Evolutionary conservation across 768 basidiomycete genomes (phyloP), one percentile per base, ranked within the genome.

Genomic region (Bullera alba): DNA sequence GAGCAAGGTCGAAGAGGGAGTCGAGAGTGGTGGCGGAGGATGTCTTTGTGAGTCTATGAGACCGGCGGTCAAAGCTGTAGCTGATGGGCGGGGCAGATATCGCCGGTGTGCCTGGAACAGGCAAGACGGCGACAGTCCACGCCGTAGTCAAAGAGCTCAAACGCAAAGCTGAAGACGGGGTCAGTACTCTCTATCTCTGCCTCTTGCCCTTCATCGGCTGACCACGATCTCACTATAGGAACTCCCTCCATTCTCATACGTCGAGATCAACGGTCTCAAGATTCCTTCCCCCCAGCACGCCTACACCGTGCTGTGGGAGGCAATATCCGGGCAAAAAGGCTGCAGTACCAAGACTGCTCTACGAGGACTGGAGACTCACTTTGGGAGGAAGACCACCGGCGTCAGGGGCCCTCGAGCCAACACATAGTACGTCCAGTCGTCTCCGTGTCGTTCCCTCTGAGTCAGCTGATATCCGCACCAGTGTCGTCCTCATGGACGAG

Each of bases 401-500:
- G 62, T 64, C 1, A 66, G 73, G 27, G 74, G 90, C 2, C 91
- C 91, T 1, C 82, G 83, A 29, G 81, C 82, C 16, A 87, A 90
- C 71, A 90, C 92, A 7, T 95, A 87, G 92, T 91, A 55, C 48
- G 81, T 76, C 12, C 15, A 14, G 14, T 29, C 5, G 15, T 19
- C 3, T 12, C 3, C 29, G 35, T 48, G 16, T 30, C 5, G 16
- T 15, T 19, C 39, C 8, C n/a, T n/a, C n/a, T n/a, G n/a, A n/a
- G n/a, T n/a, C n/a, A 22, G 37, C 43, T 48, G 48, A 54, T n/a
- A n/a, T n/a, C 46, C n/a, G 5, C 14, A n/a, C 5, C 57, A 96
- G 91, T 50, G 86, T 97, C 4, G 91, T 97, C 4, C 77, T 99
- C 15, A 97, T 99, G 88, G 93, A 99, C 70, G 95, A 99, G 73